Conservation (phyloP, 2,329 filamentous ascomycete genomes). For the Aspergillus ochraceus region DNA sequence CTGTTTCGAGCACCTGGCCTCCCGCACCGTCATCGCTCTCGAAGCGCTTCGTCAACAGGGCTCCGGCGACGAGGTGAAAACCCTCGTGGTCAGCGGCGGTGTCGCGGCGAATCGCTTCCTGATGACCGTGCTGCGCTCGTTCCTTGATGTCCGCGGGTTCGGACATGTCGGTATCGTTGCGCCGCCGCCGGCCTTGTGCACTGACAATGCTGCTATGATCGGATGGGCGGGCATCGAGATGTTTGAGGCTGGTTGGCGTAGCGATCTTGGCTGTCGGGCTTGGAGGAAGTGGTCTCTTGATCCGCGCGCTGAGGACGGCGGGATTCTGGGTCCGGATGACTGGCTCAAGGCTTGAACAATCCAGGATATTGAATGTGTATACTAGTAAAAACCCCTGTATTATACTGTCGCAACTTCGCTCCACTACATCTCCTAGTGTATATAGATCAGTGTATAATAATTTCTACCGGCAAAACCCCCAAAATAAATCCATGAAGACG, state of each 20-base stretch:
- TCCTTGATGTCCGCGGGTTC: conserved; percentile 68
- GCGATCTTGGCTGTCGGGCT: conserved; percentile 60
- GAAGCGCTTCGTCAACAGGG: conserved; percentile 33
- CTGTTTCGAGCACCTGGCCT: conserved; percentile 83
- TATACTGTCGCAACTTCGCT: background rate
- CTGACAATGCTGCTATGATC: conserved; percentile 97
- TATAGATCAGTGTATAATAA: background rate
- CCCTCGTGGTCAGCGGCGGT: conserved; percentile 82
- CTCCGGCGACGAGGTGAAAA: conserved; percentile 43
- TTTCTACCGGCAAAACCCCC: background rate
- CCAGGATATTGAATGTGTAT: background rate
- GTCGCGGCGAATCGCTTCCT: conserved; percentile 85
- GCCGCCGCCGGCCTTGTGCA: conserved; percentile 78
- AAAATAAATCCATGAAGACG: too few species aligned
- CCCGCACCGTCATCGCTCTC: conserved; percentile 71
- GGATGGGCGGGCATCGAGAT: conserved; percentile 93
- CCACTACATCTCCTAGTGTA: background rate
- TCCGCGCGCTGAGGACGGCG: conserved; percentile 58
- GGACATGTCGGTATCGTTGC: conserved; percentile 62
- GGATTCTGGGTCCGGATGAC: conserved; percentile 63
- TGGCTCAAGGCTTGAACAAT: conserved; percentile 44
- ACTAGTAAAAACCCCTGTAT: background rate
- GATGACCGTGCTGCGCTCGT: conserved; percentile 62
- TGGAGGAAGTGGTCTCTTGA: conserved; percentile 76
- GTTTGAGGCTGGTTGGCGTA: conserved; percentile 74